Evolutionary conservation across 345 rosid genomes (phyloP).

Genomic region (Eucalyptus erythrocorys): DNA sequence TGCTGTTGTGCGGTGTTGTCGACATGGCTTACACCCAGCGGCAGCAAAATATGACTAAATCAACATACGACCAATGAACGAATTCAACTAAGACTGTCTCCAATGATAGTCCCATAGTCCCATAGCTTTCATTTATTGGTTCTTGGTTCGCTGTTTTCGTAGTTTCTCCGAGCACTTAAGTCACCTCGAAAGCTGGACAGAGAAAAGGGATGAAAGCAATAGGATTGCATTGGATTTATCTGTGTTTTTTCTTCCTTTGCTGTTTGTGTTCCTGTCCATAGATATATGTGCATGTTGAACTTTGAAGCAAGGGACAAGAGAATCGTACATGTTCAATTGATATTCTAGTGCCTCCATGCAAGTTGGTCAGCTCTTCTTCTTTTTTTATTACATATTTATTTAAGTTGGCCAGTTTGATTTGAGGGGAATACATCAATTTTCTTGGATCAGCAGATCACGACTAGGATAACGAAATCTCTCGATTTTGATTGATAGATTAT

Average conservation of each 20-base stretch:
- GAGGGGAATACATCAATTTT: background rate
- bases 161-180: background rate
- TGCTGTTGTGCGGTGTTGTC: background rate
- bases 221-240: background rate
- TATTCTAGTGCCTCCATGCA: background rate
- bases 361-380: background rate
- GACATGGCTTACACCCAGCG: background rate
- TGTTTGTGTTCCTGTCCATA: background rate
- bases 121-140: background rate
- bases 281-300: background rate
- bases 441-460: background rate
- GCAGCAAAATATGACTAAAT: background rate
- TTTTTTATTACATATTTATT: no score
- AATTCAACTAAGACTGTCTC: background rate
- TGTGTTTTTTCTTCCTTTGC: background rate
- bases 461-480: background rate
- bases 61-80: background rate
- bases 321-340: background rate
- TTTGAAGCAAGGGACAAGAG: background rate
- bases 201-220: background rate
- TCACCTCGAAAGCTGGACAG: background rate
- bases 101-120: background rate
- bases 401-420: background rate
- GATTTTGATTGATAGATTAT: background rate
- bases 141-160: background rate